Percentiles rank a stretch among this genome's conserved stretches.
phyloP scores from a whole-genome alignment of 768 basidiomycete species.

The Rhizopogon sp. region DNA sequence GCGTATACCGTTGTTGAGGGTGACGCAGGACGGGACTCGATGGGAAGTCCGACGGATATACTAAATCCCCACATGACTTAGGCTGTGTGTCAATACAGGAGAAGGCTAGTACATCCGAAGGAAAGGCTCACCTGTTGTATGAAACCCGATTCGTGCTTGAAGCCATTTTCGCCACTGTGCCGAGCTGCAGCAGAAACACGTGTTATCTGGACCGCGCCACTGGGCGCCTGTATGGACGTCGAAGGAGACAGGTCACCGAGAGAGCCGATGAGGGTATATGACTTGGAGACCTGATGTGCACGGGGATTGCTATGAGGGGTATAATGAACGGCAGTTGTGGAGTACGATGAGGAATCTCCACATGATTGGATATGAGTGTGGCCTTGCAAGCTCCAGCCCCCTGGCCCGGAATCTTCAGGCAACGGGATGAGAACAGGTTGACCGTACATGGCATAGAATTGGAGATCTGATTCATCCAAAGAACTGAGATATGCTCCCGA shows the following conservation, averaged over 20 bases:
- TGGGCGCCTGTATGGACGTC: not conserved
- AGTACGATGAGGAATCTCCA: not conserved
- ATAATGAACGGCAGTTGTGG: not conserved
- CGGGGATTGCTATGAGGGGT: constrained; percentile 5
- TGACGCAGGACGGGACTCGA: constrained; percentile 5
- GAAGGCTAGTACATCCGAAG: not conserved
- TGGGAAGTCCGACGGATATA: constrained; percentile 3
- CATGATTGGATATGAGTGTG: constrained; percentile 3
- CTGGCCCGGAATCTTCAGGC: constrained; percentile 15
- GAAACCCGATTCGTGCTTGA: constrained; percentile 7
- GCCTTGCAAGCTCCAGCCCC: constrained; percentile 11
- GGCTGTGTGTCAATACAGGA: constrained; percentile 4
- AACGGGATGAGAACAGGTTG: constrained; percentile 27
- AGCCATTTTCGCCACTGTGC: not conserved
- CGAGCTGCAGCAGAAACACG: not conserved
- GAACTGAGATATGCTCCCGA: constrained; percentile 25
- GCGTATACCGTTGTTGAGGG: not conserved
- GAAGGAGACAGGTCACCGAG: constrained; percentile 12
- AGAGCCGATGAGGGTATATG: constrained; percentile 24
- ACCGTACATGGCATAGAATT: constrained; percentile 27
- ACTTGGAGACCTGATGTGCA: constrained; percentile 15
- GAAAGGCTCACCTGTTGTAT: constrained; percentile 13
- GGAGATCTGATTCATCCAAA: constrained; percentile 27
- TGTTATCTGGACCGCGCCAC: not conserved
- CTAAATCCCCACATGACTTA: constrained; percentile 4